A percentile compares a stretch with the other conserved stretches of the same genome.
Conservation (phyloP, 495 filamentous ascomycete genomes). For the Xylaria curta region DNA sequence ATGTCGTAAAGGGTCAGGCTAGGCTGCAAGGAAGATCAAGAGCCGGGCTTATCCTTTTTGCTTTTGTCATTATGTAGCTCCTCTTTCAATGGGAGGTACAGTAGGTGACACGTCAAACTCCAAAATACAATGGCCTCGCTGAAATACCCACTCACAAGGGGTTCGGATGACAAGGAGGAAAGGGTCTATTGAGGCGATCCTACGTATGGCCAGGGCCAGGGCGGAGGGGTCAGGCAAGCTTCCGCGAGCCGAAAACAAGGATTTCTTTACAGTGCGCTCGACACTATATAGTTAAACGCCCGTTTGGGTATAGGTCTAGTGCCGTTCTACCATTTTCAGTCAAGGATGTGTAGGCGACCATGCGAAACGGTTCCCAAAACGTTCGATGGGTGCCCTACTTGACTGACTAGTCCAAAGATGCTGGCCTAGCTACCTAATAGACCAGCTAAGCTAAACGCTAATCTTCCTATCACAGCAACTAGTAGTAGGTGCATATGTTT, state of each 20-base stretch:
- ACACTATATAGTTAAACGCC: not conserved
- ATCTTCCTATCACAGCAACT: constrained; percentile 7
- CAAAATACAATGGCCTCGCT: constrained; percentile 15
- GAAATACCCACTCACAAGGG: constrained; percentile 20
- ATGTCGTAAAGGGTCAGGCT: constrained; percentile 12
- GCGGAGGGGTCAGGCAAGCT: constrained; percentile 23
- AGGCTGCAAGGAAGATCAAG: constrained; percentile 19
- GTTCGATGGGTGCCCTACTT: constrained; percentile 15
- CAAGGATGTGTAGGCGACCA: constrained; percentile 12
- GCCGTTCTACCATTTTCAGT: constrained; percentile 18
- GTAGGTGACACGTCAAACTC: constrained; percentile 20
- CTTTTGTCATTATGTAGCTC: constrained; percentile 1
- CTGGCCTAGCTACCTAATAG: not conserved
- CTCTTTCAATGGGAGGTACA: constrained; percentile 10
- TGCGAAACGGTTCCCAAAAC: constrained; percentile 26
- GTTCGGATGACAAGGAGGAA: not conserved
- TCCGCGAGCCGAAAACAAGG: constrained; percentile 27
- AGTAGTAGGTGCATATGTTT: constrained; percentile 22
- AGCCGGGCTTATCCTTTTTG: constrained; percentile 15
- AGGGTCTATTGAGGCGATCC: constrained; percentile 25
- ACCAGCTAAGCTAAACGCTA: not conserved
- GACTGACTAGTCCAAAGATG: constrained; percentile 1
- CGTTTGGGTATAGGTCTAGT: not conserved
- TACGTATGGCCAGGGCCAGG: constrained; percentile 7
- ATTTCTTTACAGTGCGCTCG: constrained; percentile 12